Evolutionary conservation across 257 asterid genomes (phyloP), one percentile per base, ranked within the genome.

Genomic region (Lycium barbarum): DNA sequence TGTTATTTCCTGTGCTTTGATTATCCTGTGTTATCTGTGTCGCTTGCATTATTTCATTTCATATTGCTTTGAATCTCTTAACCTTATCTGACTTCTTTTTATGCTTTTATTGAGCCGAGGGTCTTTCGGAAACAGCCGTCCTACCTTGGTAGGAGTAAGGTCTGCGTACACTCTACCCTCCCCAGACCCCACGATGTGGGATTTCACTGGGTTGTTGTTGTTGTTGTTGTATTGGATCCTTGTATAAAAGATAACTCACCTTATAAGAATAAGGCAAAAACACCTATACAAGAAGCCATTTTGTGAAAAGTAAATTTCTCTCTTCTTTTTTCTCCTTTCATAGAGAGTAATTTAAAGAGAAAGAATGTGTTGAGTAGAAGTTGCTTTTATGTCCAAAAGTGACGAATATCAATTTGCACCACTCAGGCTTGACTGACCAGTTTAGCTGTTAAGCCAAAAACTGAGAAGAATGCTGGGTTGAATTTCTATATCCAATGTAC

Each of bases 371-470:
- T 17, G 79, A 40, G 33, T 40, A 70, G 78, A 70, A 40, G 79
- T 73, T 13, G 38, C 59, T 73, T 47, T 49, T 49, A 74, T 74
- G 49, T 49, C 62, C 45, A 49, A 49, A 74, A 49, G 7, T 1
- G 18, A 36, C 3, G 40, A 70, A 13, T 51, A 76, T 13, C 22
- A 76, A 26, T 22, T 49, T 76, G 81, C 12, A 22, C 22, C 81
- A 74, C 14, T 74, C 62, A 22, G 62, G 1, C 15, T 7, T 13
- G 62, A 76, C 45, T 51, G 43, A 74, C 59, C 62, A 7, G 8
- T 49, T 74, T 49, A 74, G 22, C 62, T 51, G 35, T 74, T 74
- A 74, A 74, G 81, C 62, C 43, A 74, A 6, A 59, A n/a, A 73
- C 59, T 6, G 59, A 73, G 61, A 73, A 71, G 35, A 67, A 67